A percentile compares a stretch with the other conserved stretches of the same genome.
Conservation (phyloP, 2,329 filamentous ascomycete species). For the Ceratocystis papillata region DNA sequence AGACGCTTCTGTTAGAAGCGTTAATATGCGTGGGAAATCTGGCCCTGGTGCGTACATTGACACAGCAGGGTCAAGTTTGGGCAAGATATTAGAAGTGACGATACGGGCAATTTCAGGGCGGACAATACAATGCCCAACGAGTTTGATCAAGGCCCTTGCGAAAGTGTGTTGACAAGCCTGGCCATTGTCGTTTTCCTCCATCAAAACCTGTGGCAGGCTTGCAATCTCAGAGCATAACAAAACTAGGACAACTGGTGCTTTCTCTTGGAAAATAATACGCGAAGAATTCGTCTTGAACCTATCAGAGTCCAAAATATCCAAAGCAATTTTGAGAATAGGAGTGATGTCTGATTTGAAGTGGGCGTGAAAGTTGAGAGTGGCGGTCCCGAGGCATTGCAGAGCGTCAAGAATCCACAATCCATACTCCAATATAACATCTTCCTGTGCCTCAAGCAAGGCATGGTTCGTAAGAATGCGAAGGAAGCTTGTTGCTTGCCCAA, state of each 20-base stretch:
- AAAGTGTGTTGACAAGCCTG: constrained; percentile 31
- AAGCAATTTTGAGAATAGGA: constrained; percentile 32
- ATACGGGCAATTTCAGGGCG: constrained; percentile 16
- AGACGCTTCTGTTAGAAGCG: constrained; percentile 17
- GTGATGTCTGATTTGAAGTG: constrained; percentile 30
- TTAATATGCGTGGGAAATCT: constrained; percentile 15
- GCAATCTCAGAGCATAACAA: constrained; percentile 37
- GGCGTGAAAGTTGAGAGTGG: constrained; percentile 34
- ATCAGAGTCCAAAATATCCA: constrained; percentile 31
- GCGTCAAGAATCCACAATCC: constrained; percentile 43
- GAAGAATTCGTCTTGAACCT: constrained; percentile 18
- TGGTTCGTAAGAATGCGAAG: constrained; percentile 37
- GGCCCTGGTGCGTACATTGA: not conserved
- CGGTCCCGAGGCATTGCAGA: constrained; percentile 35
- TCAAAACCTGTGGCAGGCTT: constrained; percentile 30
- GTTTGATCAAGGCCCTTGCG: constrained; percentile 33
- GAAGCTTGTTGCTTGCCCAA: constrained; percentile 39
- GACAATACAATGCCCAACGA: constrained; percentile 30
- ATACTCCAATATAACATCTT: constrained; percentile 31
- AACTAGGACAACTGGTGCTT: constrained; percentile 30
- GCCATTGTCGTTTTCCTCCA: constrained; percentile 28
- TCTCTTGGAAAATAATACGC: constrained; percentile 17
- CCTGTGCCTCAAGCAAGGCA: constrained; percentile 31
- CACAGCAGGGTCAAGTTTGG: constrained; percentile 16
- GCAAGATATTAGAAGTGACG: constrained; percentile 20